Evolutionary conservation across 2,329 filamentous ascomycete species (phyloP).

Genomic region (Keithomyces neogunnii): DNA sequence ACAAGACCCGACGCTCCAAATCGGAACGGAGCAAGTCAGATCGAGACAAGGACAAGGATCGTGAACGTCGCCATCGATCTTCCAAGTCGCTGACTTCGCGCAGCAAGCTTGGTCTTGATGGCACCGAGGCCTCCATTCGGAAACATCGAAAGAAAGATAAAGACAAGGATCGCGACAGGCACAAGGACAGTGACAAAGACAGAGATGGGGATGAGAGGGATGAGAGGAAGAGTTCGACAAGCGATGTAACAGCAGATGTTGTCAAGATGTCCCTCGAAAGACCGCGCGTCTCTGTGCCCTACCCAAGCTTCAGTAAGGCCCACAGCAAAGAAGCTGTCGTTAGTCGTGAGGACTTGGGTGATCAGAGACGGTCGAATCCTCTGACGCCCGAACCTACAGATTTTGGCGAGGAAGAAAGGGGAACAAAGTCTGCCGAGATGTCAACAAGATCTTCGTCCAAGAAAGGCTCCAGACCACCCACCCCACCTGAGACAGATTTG

Average conservation of each 20-base stretch:
- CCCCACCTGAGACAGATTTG: slow-evolving; percentile 55
- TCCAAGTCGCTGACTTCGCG: slow-evolving; percentile 32
- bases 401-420: slow-evolving; percentile 35
- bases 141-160: slow-evolving; percentile 24
- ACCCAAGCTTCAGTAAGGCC: slow-evolving; percentile 79
- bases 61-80: slow-evolving; percentile 29
- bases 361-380: slow-evolving; percentile 28
- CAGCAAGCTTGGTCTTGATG: slow-evolving; percentile 30
- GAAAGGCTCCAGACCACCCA: slow-evolving; percentile 46
- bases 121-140: slow-evolving; percentile 30
- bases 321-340: slow-evolving; percentile 82
- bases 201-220: slow-evolving; percentile 21
- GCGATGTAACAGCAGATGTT: slow-evolving; percentile 42
- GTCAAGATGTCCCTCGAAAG: slow-evolving; percentile 27
- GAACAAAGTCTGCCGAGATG: slow-evolving; percentile 39
- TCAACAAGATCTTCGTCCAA: slow-evolving; percentile 29
- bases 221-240: slow-evolving; percentile 28
- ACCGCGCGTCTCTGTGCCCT: slow-evolving; percentile 53
- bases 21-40: slow-evolving; percentile 25
- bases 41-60: slow-evolving; percentile 17
- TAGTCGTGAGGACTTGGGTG: slow-evolving; percentile 45
- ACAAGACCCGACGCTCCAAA: slow-evolving; percentile 30
- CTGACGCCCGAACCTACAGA: slow-evolving; percentile 67
- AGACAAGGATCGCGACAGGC: slow-evolving; percentile 20
- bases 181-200: slow-evolving; percentile 27